phyloP scores from a whole-genome alignment of 495 filamentous ascomycete species.

The Penicillium canariense region DNA sequence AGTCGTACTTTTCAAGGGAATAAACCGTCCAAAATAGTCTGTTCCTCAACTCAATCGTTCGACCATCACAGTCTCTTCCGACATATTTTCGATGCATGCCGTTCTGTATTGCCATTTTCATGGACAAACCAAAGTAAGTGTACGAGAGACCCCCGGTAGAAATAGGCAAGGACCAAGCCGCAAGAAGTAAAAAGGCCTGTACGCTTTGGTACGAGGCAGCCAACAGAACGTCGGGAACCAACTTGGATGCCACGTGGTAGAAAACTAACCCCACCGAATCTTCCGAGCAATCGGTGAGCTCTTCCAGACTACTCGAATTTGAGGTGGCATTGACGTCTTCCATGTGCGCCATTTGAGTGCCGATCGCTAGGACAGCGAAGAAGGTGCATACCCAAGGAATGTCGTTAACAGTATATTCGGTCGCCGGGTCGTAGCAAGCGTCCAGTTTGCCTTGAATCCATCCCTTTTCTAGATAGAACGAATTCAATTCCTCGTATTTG shows the following conservation, averaged over 20 bases:
- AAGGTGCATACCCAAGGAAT: constrained; percentile 43
- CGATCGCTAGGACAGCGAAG: constrained; percentile 45
- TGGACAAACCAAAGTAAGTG: constrained; percentile 45
- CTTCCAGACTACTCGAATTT: constrained; percentile 21
- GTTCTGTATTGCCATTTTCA: constrained; percentile 52
- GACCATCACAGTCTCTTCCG: constrained; percentile 33
- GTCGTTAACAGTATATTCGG: constrained; percentile 36
- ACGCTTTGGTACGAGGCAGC: constrained; percentile 48
- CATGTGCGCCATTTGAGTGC: constrained; percentile 51
- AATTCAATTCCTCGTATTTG: constrained; percentile 48
- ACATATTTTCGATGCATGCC: constrained; percentile 49
- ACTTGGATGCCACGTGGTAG: constrained; percentile 43
- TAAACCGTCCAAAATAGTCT: constrained; percentile 49
- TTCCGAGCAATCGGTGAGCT: constrained; percentile 38
- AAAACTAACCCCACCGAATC: constrained; percentile 48
- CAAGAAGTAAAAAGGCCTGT: constrained; percentile 47
- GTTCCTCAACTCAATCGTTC: constrained; percentile 43
- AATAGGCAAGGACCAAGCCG: constrained; percentile 43
- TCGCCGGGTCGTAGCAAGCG: constrained; percentile 35
- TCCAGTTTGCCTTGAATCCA: constrained; percentile 44
- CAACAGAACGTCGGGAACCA: constrained; percentile 49
- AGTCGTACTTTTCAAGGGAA: constrained; percentile 42
- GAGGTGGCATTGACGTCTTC: constrained; percentile 32
- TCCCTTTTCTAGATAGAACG: constrained; percentile 43
- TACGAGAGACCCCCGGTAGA: constrained; percentile 47